phyloP scores from a whole-genome alignment of 257 asterid species.

The Voacanga thouarsii region DNA sequence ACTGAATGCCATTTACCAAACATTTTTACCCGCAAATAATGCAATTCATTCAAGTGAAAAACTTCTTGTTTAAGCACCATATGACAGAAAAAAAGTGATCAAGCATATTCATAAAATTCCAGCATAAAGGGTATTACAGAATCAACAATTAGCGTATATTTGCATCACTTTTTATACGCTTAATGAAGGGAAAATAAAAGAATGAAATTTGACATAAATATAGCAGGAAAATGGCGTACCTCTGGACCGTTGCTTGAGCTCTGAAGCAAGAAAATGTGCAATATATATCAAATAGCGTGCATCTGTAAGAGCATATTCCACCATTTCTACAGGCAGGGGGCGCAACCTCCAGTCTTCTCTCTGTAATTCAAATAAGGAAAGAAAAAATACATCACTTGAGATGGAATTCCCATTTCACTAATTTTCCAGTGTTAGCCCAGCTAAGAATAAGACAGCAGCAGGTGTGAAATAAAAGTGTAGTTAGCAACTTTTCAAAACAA shows the following conservation, averaged over 20 bases:
- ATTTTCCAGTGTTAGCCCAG: background rate
- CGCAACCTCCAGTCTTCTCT: constrained; percentile 98
- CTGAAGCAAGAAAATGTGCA: constrained; percentile 57
- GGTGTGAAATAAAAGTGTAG: background rate
- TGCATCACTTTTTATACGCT: background rate
- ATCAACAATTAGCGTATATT: background rate
- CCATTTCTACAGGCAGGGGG: constrained; percentile 83
- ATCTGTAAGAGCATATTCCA: constrained; percentile 82
- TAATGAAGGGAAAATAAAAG: background rate
- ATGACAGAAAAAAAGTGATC: background rate
- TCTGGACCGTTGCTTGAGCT: constrained; percentile 55
- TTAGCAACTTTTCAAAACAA: background rate
- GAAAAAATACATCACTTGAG: background rate
- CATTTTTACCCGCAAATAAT: background rate
- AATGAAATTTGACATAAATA: background rate
- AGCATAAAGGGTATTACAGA: background rate
- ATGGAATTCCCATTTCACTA: background rate
- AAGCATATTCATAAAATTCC: background rate
- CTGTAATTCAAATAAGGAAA: constrained; percentile 32
- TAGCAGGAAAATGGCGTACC: constrained; percentile 42
- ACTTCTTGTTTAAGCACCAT: background rate
- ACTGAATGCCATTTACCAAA: background rate
- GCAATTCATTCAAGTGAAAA: background rate
- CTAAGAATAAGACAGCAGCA: background rate
- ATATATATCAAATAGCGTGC: constrained; percentile 77